Evolutionary conservation across 352 stramenopile species (phyloP).

Genomic region (Phytophthora fragariae): DNA sequence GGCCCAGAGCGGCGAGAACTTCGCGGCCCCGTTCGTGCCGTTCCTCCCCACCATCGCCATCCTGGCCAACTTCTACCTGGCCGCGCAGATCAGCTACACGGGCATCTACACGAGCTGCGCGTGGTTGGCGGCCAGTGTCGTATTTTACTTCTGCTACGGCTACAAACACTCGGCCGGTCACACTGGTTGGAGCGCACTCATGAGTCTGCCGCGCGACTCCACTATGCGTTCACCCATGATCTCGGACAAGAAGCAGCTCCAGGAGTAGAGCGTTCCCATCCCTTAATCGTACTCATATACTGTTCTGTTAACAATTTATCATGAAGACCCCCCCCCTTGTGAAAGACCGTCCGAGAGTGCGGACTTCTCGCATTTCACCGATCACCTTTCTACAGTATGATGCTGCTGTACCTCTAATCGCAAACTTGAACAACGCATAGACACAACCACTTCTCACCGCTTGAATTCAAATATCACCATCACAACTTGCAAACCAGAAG

Average conservation of each 20-base stretch:
- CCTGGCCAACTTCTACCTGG: slow-evolving; percentile 76
- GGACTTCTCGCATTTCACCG: no score
- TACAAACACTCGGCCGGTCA: slow-evolving; percentile 73
- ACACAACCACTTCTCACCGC: no score
- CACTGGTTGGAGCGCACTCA: slow-evolving; percentile 63
- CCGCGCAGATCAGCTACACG: slow-evolving; percentile 59
- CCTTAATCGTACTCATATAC: slow-evolving; percentile 14
- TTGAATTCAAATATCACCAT: no score
- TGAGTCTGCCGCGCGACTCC: slow-evolving; percentile 61
- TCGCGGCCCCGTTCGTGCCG: slow-evolving; percentile 70
- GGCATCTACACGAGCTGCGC: slow-evolving; percentile 61
- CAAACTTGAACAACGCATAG: no score
- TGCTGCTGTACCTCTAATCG: no score
- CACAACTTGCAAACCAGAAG: no score
- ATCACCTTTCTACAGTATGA: no score
- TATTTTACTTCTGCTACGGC: slow-evolving; percentile 87
- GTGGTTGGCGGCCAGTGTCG: slow-evolving; percentile 62
- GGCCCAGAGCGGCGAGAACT: slow-evolving; percentile 58
- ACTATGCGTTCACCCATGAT: slow-evolving; percentile 63
- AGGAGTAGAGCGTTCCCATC: slow-evolving; percentile 26
- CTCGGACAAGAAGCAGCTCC: slow-evolving; percentile 47
- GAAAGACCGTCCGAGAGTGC: no score
- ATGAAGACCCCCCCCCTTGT: no score
- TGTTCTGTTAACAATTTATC: slow-evolving; percentile 1
- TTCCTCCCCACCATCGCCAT: slow-evolving; percentile 63